A percentile compares a stretch with the other conserved stretches of the same genome.
Conservation (phyloP, 169 alveolate species). For the Perkinsus chesapeaki region DNA sequence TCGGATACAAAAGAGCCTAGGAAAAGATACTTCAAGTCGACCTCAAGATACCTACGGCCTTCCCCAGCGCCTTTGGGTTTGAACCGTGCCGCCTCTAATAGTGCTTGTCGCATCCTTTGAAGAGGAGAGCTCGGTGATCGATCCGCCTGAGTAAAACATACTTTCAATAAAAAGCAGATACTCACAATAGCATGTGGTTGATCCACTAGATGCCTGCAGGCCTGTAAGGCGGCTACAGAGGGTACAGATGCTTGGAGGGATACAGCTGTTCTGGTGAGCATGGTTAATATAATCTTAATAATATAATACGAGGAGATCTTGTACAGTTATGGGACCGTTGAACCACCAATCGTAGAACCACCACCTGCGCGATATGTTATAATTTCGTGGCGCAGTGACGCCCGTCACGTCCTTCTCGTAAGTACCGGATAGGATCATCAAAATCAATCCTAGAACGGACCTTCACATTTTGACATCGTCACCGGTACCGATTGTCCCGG, state of each 20-base stretch:
- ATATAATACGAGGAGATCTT: background rate
- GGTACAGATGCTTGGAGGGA: background rate
- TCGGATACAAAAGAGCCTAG: background rate
- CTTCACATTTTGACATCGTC: too few relatives aligned
- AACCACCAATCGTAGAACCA: background rate
- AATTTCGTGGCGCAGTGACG: constrained; percentile 1
- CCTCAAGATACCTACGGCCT: too few relatives aligned
- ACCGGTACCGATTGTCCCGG: too few relatives aligned
- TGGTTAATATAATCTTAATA: too few relatives aligned
- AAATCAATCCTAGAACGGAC: too few relatives aligned
- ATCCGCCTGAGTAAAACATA: background rate
- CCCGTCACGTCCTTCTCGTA: background rate
- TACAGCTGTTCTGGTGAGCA: background rate
- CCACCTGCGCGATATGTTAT: background rate
- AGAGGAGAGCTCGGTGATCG: background rate
- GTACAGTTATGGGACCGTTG: background rate
- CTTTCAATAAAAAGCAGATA: background rate
- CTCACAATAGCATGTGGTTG: background rate
- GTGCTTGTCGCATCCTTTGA: background rate
- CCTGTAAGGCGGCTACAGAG: background rate
- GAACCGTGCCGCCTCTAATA: background rate
- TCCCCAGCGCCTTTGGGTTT: background rate
- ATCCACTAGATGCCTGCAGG: background rate
- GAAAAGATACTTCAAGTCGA: background rate
- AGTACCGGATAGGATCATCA: too few relatives aligned